Evolutionary conservation across 148 eudicot species (phyloP), one percentile per base, ranked within the genome.

Genomic region (Camellia lanceoleosa): DNA sequence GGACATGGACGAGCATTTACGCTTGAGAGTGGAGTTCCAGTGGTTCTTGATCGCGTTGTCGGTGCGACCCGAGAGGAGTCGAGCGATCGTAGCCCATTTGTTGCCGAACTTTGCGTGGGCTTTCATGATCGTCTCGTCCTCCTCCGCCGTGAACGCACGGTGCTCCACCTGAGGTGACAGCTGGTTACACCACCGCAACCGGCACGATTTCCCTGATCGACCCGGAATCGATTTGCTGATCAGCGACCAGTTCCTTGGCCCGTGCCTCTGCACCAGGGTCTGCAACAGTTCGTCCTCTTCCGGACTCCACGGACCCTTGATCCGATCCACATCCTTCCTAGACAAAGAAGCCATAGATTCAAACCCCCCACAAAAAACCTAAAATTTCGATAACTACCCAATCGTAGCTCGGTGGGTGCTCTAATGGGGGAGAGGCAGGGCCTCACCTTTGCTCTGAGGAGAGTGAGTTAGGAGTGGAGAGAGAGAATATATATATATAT

Each of bases 51-150:
- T 86, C 16, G 94, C 94, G 86, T 89, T 91, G 63, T 91, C 94
- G 12, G 94, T 89, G 8, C 94, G 84, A 12, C 94, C 94, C 15
- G 81, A 76, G 4, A 91, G 80, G 51, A 89, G 38, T 0, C 90
- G 88, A 54, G 92, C 90, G 54, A 91, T 91, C 15, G 94, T 89
- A 16, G 94, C 90, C 94, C 94, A 91, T 80, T 89, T 89, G 86
- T 91, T 91, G 4, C 94, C 92, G 54, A 81, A 78, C 80, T 60
- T 76, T 5, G 88, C 90, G 64, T 91, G 94, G 7, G 94, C 92
- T 20, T 78, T 70, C 51, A 87, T n/a, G 30, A 91, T 91, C 7
- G 80, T 82, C 54, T 80, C 89, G 59, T 91, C 92, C 63, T 91
- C 94, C 20, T 89, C 88, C 18, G 87, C 60, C 14, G 88, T 77